Evolutionary conservation across 1,284 basidiomycete species (phyloP), one percentile per base, ranked within the genome.

Genomic region (Cutaneotrichosporon mucoides): DNA sequence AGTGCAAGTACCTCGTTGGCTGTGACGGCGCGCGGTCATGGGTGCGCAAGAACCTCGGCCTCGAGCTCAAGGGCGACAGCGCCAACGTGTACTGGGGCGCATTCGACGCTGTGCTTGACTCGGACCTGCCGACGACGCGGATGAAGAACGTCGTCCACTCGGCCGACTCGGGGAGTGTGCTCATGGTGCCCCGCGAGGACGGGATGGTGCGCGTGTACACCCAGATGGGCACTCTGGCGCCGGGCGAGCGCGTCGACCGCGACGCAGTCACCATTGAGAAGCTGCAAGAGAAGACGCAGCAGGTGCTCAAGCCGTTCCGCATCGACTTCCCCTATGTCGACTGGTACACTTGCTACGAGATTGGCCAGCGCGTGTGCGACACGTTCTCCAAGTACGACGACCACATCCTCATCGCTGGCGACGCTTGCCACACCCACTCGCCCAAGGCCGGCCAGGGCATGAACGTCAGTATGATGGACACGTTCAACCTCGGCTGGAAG

Each of bases 281-380:
- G 64, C 84, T 81, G 3, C 84, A 87, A 0, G 80, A 85, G 59
- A 80, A 83, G 66, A 88, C 86, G 7, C 80, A 83, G 66, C 85
- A 83, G 68, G 84, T 86, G 4, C 80, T 92, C 40, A 67, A 82
- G 48, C 90, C 90, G 1, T 93, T 85, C 73, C 81, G 73, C 9
- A 81, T 92, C 45, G 76, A 82, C 5, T 81, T 75, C 47, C 66
- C 66, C 10, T 65, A 66, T 48, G 65, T 72, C 48, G 73, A 75
- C 60, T 76, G 74, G 74, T 72, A 63, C 56, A 73, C 70, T 5
- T 65, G 69, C 48, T 76, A 76, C 65, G 70, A 66, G 56, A 73
- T 76, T 51, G 72, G 72, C 7, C 74, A 76, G 60, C 66, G 82
- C 11, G 82, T 75, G 90, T 15, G 72, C 47, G 63, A 74, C 57